Percentiles rank a stretch among this genome's conserved stretches.
These are phyloP conservation scores for Termitomyces sp. DNA, from an alignment of 768 basidiomycete genomes.

Conservation along the genomic window DNA sequence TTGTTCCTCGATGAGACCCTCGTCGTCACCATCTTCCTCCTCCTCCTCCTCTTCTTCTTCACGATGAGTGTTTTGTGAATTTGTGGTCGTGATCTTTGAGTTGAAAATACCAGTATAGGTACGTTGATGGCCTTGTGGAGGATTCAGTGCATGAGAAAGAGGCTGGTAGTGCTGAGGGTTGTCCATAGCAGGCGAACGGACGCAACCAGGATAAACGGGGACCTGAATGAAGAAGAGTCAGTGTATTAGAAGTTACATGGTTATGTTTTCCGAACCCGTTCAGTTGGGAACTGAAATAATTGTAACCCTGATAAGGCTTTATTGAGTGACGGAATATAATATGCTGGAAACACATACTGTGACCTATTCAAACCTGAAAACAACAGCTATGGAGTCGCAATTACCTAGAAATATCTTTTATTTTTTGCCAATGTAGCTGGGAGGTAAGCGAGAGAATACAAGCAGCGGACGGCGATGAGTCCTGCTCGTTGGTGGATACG, in stretches of 20 bases:
- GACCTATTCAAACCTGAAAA: neutral
- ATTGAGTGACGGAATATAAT: constrained; percentile 14
- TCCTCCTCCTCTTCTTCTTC: constrained; percentile 52
- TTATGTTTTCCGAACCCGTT: constrained; percentile 9
- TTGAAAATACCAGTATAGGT: constrained; percentile 22
- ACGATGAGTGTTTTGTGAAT: constrained; percentile 14
- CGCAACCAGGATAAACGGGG: neutral
- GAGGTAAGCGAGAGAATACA: neutral
- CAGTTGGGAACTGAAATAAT: constrained; percentile 3
- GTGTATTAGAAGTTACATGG: constrained; percentile 3
- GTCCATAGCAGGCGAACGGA: constrained; percentile 32
- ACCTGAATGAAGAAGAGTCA: constrained; percentile 4
- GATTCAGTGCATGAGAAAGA: constrained; percentile 71
- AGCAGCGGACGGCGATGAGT: neutral
- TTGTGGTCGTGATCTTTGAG: constrained; percentile 12
- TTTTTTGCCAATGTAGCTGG: neutral
- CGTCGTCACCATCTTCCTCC: constrained; percentile 69
- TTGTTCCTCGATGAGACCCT: constrained; percentile 67
- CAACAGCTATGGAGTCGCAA: neutral
- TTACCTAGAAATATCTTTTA: neutral
- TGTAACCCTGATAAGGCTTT: constrained; percentile 13
- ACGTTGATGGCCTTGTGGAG: constrained; percentile 32
- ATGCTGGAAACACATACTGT: constrained; percentile 10
- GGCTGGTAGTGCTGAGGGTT: constrained; percentile 80
- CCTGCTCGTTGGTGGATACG: constrained; percentile 10